Base-by-base conservation (phyloP, 2,329 filamentous ascomycete genomes). In the Clarireedia monteithiana region DNA sequence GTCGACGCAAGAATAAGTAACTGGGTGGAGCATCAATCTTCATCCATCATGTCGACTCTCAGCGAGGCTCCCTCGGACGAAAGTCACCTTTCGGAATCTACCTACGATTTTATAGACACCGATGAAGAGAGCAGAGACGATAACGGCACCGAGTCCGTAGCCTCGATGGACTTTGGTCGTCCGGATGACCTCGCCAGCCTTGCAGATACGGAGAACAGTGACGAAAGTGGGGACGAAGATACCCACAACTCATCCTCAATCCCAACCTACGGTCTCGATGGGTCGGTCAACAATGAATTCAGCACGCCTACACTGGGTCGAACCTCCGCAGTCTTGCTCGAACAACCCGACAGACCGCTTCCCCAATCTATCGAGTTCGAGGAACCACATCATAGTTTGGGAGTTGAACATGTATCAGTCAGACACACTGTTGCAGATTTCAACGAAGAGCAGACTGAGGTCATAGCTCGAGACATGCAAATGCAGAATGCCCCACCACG, bases 371-470 rank as follows among this genome's bases (percentile, higher is more conserved):
- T 77, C 63, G 73, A 75, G 57, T 76, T 78, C 56, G 70, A 72
- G 57, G 76, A 77, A 61, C 69, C 70, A 34, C 66, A 68, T 46
- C 67, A 60, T 46, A 67, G 61, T 44, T 65, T 70, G 34, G 60
- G 65, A 44, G 64, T 67, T 14, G 73, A 73, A 53, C 72, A 71
- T 46, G 70, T 77, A 27, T 73, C 71, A 2, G 76, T 76, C 53
- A 76, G 73, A 56, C 75, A 77, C 64, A 75, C 74, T 9, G 70
- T 78, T 42, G 70, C 69, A 40, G 71, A 75, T 47, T 74, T 75
- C 57, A 68, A 63, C 47, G 72, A 75, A 52, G 67, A 70, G 36
- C 70, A 77, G 60, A 72, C 73, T 1, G 65, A 68, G 10, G 61
- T 63, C 23, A 64, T 76, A 36, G 68, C 68, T 40, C 58, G 65